Evolutionary conservation across 352 stramenopile genomes (phyloP).

Genomic region (Phytophthora cactorum): DNA sequence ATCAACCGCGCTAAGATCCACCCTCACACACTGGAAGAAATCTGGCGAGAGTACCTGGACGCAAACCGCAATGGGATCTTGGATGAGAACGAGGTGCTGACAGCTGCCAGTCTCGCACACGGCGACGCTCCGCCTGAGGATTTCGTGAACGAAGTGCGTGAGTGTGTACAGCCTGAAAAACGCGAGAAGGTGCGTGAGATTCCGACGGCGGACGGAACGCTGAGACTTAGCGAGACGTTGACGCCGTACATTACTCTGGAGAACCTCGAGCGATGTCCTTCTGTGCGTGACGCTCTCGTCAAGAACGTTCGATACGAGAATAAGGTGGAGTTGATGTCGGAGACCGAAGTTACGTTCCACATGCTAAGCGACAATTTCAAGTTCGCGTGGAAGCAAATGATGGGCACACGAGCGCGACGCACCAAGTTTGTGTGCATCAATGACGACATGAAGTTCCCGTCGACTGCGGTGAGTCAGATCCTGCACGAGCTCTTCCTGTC

Average conservation of each 20-base stretch:
- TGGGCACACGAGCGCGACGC: conserved; percentile 89
- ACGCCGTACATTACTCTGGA: conserved; percentile 77
- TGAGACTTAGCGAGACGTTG: conserved; percentile 76
- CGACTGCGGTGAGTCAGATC: conserved; percentile 80
- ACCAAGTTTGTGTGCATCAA: conserved; percentile 98
- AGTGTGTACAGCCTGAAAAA: conserved; percentile 75
- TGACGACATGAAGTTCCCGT: conserved; percentile 94
- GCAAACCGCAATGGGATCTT: conserved; percentile 91
- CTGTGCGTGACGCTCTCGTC: conserved; percentile 61
- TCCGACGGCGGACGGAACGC: conserved; percentile 56
- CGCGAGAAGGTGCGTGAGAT: conserved; percentile 77
- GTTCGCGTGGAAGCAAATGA: conserved; percentile 91
- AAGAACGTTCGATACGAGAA: conserved; percentile 72
- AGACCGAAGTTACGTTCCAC: conserved; percentile 94
- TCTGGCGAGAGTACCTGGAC: conserved; percentile 92
- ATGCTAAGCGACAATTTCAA: conserved; percentile 95
- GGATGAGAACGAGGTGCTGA: conserved; percentile 92
- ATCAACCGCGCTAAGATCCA: conserved; percentile 89
- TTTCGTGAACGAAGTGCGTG: conserved; percentile 70
- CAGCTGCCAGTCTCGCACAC: conserved; percentile 83
- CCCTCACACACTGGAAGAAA: conserved; percentile 70
- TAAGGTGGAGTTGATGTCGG: conserved; percentile 68
- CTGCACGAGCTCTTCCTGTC: conserved; percentile 93
- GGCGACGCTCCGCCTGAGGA: conserved; percentile 72
- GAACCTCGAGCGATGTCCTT: conserved; percentile 56